Conservation (phyloP, 768 basidiomycete genomes). For the Macrolepiota dolichaula region DNA sequence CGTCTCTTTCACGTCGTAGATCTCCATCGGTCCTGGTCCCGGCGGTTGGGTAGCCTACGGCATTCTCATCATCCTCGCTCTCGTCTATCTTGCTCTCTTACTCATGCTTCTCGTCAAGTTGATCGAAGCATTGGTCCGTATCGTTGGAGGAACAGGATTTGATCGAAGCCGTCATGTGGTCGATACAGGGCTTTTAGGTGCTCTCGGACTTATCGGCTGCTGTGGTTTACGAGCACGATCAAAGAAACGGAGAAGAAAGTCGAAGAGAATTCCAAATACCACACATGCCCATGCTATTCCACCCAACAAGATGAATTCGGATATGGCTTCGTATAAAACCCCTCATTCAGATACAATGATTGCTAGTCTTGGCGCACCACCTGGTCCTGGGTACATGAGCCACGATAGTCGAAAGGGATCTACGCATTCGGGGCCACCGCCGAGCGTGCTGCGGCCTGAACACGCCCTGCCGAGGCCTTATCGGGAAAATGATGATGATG, state of each 20-base stretch:
- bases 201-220: constrained; percentile 69
- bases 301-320: constrained; percentile 23
- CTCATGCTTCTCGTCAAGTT: constrained; percentile 85
- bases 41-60: constrained; percentile 94
- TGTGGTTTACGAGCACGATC: constrained; percentile 37
- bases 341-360: constrained; percentile 21
- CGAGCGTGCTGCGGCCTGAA: constrained; percentile 75
- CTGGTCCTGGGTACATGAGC: constrained; percentile 22
- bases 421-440: constrained; percentile 56
- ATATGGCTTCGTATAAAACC: constrained; percentile 50
- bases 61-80: constrained; percentile 76
- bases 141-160: constrained; percentile 76
- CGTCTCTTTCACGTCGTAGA: constrained; percentile 40
- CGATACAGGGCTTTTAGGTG: constrained; percentile 87
- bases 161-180: constrained; percentile 76
- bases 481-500: constrained; percentile 76
- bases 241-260: constrained; percentile 16
- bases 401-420: constrained; percentile 45
- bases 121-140: constrained; percentile 76
- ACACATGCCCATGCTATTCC: constrained; percentile 5
- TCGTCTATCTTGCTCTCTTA: constrained; percentile 81
- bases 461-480: constrained; percentile 68
- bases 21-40: constrained; percentile 76
- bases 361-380: constrained; percentile 22
- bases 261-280: constrained; percentile 4